phyloP scores from a whole-genome alignment of 371 early-diverging fungal genomes.

The Rhizoclosmatium hyalinum region DNA sequence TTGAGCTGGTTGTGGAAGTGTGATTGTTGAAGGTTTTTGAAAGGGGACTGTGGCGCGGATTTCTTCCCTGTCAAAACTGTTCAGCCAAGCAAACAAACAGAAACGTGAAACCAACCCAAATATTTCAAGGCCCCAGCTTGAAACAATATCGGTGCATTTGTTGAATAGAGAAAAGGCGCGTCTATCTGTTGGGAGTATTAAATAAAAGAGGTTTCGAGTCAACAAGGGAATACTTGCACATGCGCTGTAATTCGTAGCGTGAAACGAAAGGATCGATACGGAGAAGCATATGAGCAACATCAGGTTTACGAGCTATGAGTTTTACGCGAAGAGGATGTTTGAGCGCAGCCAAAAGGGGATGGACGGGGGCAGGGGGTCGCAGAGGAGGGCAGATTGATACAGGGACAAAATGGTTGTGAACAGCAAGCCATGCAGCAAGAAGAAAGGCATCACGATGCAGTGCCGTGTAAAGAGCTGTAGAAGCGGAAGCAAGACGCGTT shows the following conservation, averaged over 20 bases:
- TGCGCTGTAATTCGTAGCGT: conserved; percentile 39
- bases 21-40: background rate
- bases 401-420: conserved; percentile 32
- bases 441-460: conserved; percentile 23
- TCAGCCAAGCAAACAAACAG: background rate
- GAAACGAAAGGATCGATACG: conserved; percentile 25
- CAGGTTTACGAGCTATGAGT: conserved; percentile 21
- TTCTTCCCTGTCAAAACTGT: background rate
- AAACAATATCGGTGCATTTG: conserved; percentile 20
- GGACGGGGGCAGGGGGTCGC: conserved; percentile 25
- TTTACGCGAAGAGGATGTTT: conserved; percentile 26
- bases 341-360: conserved; percentile 39
- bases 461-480: conserved; percentile 10
- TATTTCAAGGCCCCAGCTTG: background rate
- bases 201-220: background rate
- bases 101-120: background rate
- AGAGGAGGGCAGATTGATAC: conserved; percentile 2
- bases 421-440: conserved; percentile 33
- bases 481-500: conserved; percentile 1
- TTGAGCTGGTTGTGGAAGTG: background rate
- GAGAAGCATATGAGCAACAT: conserved; percentile 22
- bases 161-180: conserved; percentile 4
- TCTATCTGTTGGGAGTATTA: conserved; percentile 12
- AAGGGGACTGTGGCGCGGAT: conserved; percentile 9
- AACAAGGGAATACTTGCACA: conserved; percentile 20